These are phyloP conservation scores for Penstemon newberryi DNA, from an alignment of 257 asterid species.

Conservation along the genomic window DNA sequence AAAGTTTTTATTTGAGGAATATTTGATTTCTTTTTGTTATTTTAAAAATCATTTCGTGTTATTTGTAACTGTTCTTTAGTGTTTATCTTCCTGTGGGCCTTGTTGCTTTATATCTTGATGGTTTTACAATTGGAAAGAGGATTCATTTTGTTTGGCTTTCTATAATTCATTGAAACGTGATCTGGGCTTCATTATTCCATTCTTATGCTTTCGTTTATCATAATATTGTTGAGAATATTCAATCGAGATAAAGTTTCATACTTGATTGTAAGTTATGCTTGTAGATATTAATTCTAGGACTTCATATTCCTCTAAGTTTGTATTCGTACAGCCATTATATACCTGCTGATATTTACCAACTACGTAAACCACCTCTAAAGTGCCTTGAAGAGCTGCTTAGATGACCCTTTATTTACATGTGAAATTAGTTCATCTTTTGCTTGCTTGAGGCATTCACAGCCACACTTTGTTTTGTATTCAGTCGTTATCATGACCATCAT, in stretches of 20 bases:
- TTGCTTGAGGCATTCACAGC: too few relatives aligned
- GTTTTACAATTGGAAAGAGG: slow-evolving; percentile 10
- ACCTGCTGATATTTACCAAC: too few relatives aligned
- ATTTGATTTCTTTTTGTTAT: slow-evolving; percentile 22
- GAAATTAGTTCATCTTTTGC: too few relatives aligned
- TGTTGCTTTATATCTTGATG: slow-evolving; percentile 15
- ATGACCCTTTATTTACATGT: too few relatives aligned
- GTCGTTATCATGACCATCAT: too few relatives aligned
- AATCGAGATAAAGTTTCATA: neutral
- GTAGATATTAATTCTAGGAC: neutral
- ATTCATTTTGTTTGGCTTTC: slow-evolving; percentile 17
- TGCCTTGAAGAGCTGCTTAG: too few relatives aligned
- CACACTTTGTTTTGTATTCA: too few relatives aligned
- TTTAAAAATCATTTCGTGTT: slow-evolving; percentile 24
- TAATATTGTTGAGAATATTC: neutral
- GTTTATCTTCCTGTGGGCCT: slow-evolving; percentile 16
- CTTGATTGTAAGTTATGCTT: neutral
- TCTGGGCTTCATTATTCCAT: neutral
- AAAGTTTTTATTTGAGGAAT: slow-evolving; percentile 22
- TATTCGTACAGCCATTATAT: too few relatives aligned
- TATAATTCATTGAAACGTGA: slow-evolving; percentile 2
- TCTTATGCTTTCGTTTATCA: neutral
- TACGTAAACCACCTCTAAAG: too few relatives aligned
- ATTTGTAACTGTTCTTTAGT: slow-evolving; percentile 25
- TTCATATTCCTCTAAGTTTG: neutral